Base-by-base conservation (phyloP, 2,329 filamentous ascomycete species). In the Fusarium bactridioides region DNA sequence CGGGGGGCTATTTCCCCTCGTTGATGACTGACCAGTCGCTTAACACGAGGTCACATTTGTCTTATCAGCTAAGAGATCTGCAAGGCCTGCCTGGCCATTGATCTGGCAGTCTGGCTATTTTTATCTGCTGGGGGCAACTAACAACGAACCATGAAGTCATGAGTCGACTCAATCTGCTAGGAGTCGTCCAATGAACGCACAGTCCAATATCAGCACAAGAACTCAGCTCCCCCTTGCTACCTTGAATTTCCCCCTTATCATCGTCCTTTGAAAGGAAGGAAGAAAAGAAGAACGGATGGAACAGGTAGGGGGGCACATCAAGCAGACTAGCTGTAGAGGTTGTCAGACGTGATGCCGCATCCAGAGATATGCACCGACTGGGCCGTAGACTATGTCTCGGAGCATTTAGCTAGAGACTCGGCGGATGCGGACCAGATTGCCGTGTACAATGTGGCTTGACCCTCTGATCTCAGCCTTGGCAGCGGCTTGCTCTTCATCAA, bases 381-480 rank as follows among this genome's bases (percentile, higher is more conserved):
- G 40, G 55, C 45, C 37, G 31, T 53, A 38, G 44, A n/a, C 62
- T 35, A 60, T 72, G 59, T 62, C 66, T 73, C 67, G 63, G 62
- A 59, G 48, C 41, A 62, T 65, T 61, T 57, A 67, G 67, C 63
- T 76, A 45, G 35, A 64, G 45, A 29, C 58, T 40, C 40, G 45
- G 51, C 50, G 59, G 64, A 58, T 58, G 35, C 64, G 66, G 65
- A 58, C 40, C 38, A 35, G 27, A 67, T 35, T 43, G 37, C 51
- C 73, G 58, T 23, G 31, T 40, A 19, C 27, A 43, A 43, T 68
- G 64, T 69, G 72, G 69, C 74, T 72, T 69, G 68, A 60, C 41
- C 47, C 57, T 57, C 51, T 64, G 67, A 72, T 74, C 67, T 58
- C 61, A 66, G 67, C 60, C 74, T 76, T 71, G 72, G 70, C 61